Conservation (phyloP, 1,284 basidiomycete species). For the Volvariella volvacea region DNA sequence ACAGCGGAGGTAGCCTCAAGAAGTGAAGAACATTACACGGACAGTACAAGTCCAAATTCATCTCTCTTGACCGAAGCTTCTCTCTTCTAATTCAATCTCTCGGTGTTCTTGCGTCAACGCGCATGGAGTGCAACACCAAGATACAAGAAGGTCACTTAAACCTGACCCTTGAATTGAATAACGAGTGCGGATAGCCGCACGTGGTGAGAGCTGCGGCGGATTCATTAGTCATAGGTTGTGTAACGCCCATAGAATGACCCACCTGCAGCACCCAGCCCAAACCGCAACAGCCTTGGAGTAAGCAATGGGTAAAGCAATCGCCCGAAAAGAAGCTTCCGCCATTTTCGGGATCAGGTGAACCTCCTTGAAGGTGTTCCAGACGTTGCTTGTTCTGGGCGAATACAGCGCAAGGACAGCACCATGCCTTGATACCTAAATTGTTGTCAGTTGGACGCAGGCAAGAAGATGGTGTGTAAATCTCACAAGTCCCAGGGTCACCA, state of each 20-base stretch:
- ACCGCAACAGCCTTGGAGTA: neutral
- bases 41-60: too few species aligned
- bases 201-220: neutral
- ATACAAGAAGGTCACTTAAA: neutral
- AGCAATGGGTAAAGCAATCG: constrained; percentile 5
- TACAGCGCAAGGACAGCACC: constrained; percentile 11
- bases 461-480: neutral
- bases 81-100: neutral
- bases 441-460: neutral
- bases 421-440: constrained; percentile 5
- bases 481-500: constrained; percentile 5
- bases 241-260: neutral
- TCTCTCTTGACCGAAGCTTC: neutral
- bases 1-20: too few species aligned
- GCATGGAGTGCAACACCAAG: neutral
- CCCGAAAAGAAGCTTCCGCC: constrained; percentile 5
- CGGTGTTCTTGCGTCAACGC: neutral
- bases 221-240: neutral
- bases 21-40: too few species aligned
- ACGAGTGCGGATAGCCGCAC: neutral
- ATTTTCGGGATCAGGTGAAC: constrained; percentile 8
- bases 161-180: neutral
- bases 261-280: neutral
- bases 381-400: constrained; percentile 10
- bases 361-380: constrained; percentile 7